A percentile compares a stretch with the other conserved stretches of the same genome.
Conservation (phyloP, 371 early-diverging fungal species). For the Mucor racemosus region DNA sequence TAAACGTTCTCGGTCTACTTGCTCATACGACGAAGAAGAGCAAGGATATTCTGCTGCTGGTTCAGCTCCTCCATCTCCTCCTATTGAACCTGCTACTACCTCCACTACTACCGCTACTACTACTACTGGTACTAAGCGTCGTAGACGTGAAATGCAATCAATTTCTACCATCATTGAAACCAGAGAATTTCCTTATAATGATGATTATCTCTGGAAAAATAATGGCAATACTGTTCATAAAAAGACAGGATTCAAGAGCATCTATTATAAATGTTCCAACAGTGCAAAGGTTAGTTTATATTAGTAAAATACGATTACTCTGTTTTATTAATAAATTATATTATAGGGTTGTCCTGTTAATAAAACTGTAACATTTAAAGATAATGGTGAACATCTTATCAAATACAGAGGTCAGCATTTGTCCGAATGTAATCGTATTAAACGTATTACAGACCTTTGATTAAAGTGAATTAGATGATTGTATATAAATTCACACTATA, state of each 20-base stretch:
- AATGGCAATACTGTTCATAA: constrained; percentile 61
- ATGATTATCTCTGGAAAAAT: constrained; percentile 63
- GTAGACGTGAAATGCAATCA: constrained; percentile 60
- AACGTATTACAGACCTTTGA: constrained; percentile 36
- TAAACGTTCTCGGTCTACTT: not conserved
- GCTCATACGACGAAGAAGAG: not conserved
- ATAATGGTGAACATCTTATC: constrained; percentile 38
- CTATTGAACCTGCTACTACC: not conserved
- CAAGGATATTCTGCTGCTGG: constrained; percentile 16
- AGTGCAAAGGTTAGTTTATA: constrained; percentile 37
- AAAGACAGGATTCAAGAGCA: constrained; percentile 59
- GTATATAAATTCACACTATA: not conserved
- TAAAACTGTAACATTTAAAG: constrained; percentile 61
- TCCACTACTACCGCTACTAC: too few species aligned
- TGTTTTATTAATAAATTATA: not conserved
- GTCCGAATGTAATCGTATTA: constrained; percentile 44
- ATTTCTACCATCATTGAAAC: constrained; percentile 61
- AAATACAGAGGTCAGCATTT: constrained; percentile 57
- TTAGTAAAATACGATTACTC: too few species aligned
- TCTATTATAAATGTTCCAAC: constrained; percentile 59
- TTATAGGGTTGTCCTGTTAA: constrained; percentile 48
- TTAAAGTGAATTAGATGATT: not conserved
- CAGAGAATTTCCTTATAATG: constrained; percentile 49
- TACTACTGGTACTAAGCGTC: constrained; percentile 42
- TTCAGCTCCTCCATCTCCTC: constrained; percentile 13